Evolutionary conservation across 2,329 filamentous ascomycete genomes (phyloP).

Genomic region (Stagonosporopsis rhizophila): DNA sequence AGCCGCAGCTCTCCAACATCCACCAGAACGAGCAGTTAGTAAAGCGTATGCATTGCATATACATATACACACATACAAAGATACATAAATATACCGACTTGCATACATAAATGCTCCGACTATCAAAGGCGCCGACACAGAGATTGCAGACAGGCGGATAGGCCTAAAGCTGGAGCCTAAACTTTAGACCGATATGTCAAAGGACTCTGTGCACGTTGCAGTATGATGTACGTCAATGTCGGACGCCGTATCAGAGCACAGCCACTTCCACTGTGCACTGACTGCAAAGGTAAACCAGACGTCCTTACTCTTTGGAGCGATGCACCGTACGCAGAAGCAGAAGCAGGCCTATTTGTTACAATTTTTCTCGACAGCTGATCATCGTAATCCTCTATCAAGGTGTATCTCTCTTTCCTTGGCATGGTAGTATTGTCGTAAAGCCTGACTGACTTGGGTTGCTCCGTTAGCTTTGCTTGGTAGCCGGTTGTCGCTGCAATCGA

Average conservation of each 20-base stretch:
- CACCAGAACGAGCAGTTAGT: background rate
- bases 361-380: background rate
- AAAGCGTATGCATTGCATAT: background rate
- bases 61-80: background rate
- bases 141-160: background rate
- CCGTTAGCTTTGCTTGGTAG: background rate
- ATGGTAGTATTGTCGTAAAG: background rate
- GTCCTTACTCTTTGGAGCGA: background rate
- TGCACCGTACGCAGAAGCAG: background rate
- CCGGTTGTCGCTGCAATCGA: background rate
- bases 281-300: slow-evolving; percentile 4
- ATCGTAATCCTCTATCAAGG: too few species aligned
- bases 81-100: too few species aligned
- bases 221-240: slow-evolving; percentile 1
- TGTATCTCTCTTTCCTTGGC: background rate
- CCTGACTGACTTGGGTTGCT: background rate
- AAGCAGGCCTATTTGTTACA: background rate
- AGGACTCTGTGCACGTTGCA: slow-evolving; percentile 7
- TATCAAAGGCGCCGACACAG: background rate
- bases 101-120: background rate
- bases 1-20: slow-evolving; percentile 11
- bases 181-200: background rate
- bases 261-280: slow-evolving; percentile 7
- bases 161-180: background rate
- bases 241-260: slow-evolving; percentile 7